Base-by-base conservation (phyloP, 306 rosid genomes). In the Sesbania bispinosa region DNA sequence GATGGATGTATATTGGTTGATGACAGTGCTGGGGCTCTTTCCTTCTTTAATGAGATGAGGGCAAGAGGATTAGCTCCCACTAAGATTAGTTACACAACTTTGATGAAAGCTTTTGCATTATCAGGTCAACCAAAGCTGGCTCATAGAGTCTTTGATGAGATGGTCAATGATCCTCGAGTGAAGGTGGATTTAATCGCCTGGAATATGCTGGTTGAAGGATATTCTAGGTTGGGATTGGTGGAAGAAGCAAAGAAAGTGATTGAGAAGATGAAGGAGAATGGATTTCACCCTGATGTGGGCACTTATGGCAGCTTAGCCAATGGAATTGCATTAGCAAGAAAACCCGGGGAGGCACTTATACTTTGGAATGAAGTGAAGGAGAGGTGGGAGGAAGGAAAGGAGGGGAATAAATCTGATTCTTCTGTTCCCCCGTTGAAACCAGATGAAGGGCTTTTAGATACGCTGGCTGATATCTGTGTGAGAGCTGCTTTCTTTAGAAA, bases 131-230 rank as follows among this genome's bases (percentile, higher is more conserved):
- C 97, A 0, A 94, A 94, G 92, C 84, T 94, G 33, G 98, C 98
- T n/a, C 83, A 84, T 69, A 87, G 83, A 82, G 97, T 94, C 32
- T 94, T 94, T 2, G 90, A 86, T 30, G 98, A 94, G 76, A 94
- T 94, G 98, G 79, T 81, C 16, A 73, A 79, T 24, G 97, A 94
- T 61, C 84, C 88, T 43, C 85, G 94, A 3, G 95, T 90, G 78
- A 94, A 85, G 82, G 95, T 59, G 24, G 98, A 94, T 85, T 54
- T 83, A 26, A 72, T 94, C 2, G 96, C 97, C 0, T 90, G 98
- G 98, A 94, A 94, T 64, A 87, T 94, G 97, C 75, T 94, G 94
- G 87, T 94, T 29, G 97, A 94, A 87, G 98, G 90, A 39, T 94
- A 90, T 77, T 87, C 97, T 65, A 87, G 86, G 77, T 53, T 94